Evolutionary conservation across 2,329 filamentous ascomycete genomes (phyloP).

Genomic region (Apiospora arundinis): DNA sequence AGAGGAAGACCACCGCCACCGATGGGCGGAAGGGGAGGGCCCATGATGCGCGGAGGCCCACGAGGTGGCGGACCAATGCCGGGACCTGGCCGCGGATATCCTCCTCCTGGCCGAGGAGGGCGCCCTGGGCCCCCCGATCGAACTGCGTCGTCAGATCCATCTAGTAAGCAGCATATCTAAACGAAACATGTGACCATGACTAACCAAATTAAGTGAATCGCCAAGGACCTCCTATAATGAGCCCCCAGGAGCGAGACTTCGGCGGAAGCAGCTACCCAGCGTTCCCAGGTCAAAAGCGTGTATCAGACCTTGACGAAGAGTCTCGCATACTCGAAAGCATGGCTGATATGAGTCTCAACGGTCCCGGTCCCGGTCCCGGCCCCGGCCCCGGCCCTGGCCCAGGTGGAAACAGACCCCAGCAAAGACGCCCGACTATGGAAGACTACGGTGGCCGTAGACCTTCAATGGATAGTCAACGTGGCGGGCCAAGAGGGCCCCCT

Average conservation of each 20-base stretch:
- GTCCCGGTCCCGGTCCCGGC: constrained; percentile 24
- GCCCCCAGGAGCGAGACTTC: constrained; percentile 43
- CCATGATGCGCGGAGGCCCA: constrained; percentile 47
- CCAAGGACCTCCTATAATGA: constrained; percentile 32
- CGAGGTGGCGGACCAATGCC: constrained; percentile 34
- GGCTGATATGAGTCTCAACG: constrained; percentile 48
- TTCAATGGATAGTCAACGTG: constrained; percentile 42
- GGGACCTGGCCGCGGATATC: constrained; percentile 36
- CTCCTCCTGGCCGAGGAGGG: constrained; percentile 43
- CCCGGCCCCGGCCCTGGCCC: neutral
- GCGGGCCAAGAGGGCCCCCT: constrained; percentile 42
- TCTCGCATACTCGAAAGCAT: constrained; percentile 49
- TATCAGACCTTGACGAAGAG: constrained; percentile 49
- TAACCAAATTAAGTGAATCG: constrained; percentile 29
- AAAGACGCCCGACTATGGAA: constrained; percentile 43
- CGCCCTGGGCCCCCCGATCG: constrained; percentile 49
- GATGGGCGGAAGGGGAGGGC: constrained; percentile 52
- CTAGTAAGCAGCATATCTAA: constrained; percentile 31
- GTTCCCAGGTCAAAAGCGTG: constrained; percentile 49
- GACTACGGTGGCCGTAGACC: constrained; percentile 39
- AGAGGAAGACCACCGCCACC: constrained; percentile 41
- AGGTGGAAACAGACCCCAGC: constrained; percentile 40
- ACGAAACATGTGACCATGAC: neutral
- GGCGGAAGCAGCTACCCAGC: constrained; percentile 48
- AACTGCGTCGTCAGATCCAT: constrained; percentile 45